Conservation (phyloP, 1,139 yeast genomes). For the Sugiyamaella castrensis region DNA sequence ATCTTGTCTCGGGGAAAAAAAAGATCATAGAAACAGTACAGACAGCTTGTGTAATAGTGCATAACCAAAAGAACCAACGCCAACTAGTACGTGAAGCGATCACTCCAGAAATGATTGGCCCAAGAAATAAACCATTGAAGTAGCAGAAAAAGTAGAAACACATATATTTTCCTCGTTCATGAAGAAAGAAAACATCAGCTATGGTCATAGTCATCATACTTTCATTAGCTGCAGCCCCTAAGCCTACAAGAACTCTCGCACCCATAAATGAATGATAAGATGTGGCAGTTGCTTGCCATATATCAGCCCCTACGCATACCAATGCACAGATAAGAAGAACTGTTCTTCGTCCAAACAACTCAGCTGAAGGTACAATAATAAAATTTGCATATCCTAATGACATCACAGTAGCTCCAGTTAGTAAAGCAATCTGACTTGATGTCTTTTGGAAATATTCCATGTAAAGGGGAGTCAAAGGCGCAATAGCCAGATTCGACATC, state of each 20-base stretch:
- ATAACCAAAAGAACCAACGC: slow-evolving; percentile 13
- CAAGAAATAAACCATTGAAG: slow-evolving; percentile 10
- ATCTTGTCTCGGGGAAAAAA: slow-evolving; percentile 15
- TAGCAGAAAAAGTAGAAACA: slow-evolving; percentile 8
- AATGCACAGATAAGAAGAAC: slow-evolving; percentile 1
- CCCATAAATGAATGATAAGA: slow-evolving; percentile 38
- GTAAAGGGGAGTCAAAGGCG: slow-evolving; percentile 10
- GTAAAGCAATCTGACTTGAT: not conserved
- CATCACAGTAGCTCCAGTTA: slow-evolving; percentile 2
- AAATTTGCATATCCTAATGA: slow-evolving; percentile 1
- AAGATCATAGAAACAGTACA: slow-evolving; percentile 5
- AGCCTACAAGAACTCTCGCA: slow-evolving; percentile 36
- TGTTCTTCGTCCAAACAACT: slow-evolving; percentile 10
- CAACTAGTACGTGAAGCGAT: slow-evolving; percentile 8
- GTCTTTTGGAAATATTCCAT: slow-evolving; percentile 7
- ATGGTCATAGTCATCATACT: slow-evolving; percentile 47
- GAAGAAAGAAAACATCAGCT: slow-evolving; percentile 14
- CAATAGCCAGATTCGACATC: slow-evolving; percentile 9
- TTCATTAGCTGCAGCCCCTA: slow-evolving; percentile 44
- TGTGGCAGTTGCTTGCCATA: slow-evolving; percentile 14
- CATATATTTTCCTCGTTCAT: slow-evolving; percentile 15
- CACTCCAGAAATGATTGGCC: slow-evolving; percentile 9
- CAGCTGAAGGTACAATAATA: slow-evolving; percentile 11
- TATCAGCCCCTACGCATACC: slow-evolving; percentile 2
- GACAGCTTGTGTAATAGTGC: slow-evolving; percentile 13